Base-by-base conservation (phyloP, 768 basidiomycete species). In the Leccinum longicurvipes region DNA sequence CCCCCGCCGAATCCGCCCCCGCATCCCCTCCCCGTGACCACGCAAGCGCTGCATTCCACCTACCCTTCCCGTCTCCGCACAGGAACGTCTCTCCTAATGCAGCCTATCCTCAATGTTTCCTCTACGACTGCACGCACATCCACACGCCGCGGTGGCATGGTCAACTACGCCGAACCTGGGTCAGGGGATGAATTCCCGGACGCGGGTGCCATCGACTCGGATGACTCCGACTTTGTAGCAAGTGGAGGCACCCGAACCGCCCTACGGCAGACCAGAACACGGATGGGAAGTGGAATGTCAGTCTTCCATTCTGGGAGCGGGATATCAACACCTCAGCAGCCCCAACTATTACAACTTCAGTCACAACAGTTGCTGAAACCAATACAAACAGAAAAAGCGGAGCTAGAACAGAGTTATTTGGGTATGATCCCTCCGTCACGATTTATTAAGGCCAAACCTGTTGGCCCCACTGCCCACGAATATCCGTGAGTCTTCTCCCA, bases 1-100 rank as follows among this genome's bases (percentile, higher is more conserved):
- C 71, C 56, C 3, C 68, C 73, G 3, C 78, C 76, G 6, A 83
- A 81, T 51, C 82, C 80, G 6, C 81, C 81, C 4, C 76, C 76
- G 4, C 78, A 80, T 4, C 82, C 82, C 34, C 74, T 93, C 28
- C 80, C 86, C 0, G 79, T 86, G 0, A 70, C 73, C 0, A 71
- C 80, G 0, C 96, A 98, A 67, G 94, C 89, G 0, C 73, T 85
- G 14, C 79, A 83, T 54, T 87, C 92, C 0, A 89, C 91, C 2
- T 98, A 97, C 69, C 77, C 93, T 0, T 89, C 94, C 6, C 82
- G 96, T n/a, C 75, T 98, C 50, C 85, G 90, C 24, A 95, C 96
- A 0, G 97, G 97, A 15, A 80, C 88, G 3, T 89, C 92, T 0
- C 83, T 93, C 6, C 83, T 99, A 61, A 81, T 98, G 72, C 97